A percentile compares a stretch with the other conserved stretches of the same genome.
These are phyloP conservation scores for Claviceps citrina DNA, from an alignment of 2,329 filamentous ascomycete species.

Conservation along the genomic window DNA sequence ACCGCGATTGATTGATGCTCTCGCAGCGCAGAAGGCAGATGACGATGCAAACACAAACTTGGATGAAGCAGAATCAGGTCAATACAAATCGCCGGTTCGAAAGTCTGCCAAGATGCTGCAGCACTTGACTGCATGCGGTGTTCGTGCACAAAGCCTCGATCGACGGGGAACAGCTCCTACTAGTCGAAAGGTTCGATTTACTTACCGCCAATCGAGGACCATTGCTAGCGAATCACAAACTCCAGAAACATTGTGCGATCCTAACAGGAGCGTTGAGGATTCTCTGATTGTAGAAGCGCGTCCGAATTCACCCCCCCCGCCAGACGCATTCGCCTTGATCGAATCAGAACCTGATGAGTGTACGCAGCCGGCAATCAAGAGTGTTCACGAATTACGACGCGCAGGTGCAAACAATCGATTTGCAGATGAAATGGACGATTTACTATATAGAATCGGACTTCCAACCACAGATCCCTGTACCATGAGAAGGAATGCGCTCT, in stretches of 20 bases:
- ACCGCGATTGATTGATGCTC: constrained; percentile 9
- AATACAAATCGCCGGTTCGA: background rate
- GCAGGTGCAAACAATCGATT: constrained; percentile 52
- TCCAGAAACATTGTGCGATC: constrained; percentile 11
- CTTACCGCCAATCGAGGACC: constrained; percentile 21
- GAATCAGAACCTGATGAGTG: constrained; percentile 25
- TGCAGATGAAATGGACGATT: constrained; percentile 49
- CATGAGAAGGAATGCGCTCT: constrained; percentile 40
- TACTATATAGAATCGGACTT: constrained; percentile 43
- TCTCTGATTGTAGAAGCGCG: constrained; percentile 9
- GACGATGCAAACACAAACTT: background rate
- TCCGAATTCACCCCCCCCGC: constrained; percentile 11
- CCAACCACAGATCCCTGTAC: constrained; percentile 32
- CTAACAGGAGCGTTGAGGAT: constrained; percentile 5
- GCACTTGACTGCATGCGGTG: constrained; percentile 5
- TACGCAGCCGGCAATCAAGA: constrained; percentile 37
- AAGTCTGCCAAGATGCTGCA: background rate
- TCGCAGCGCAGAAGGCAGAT: constrained; percentile 6
- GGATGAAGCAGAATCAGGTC: constrained; percentile 3
- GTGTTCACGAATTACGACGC: constrained; percentile 49
- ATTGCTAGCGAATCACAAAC: constrained; percentile 15
- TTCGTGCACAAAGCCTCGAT: constrained; percentile 12
- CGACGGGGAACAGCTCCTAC: constrained; percentile 13
- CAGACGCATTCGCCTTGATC: constrained; percentile 13
- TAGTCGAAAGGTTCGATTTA: constrained; percentile 19